Conservation (phyloP, 148 eudicot genomes). For the Fagopyrum esculentum region DNA sequence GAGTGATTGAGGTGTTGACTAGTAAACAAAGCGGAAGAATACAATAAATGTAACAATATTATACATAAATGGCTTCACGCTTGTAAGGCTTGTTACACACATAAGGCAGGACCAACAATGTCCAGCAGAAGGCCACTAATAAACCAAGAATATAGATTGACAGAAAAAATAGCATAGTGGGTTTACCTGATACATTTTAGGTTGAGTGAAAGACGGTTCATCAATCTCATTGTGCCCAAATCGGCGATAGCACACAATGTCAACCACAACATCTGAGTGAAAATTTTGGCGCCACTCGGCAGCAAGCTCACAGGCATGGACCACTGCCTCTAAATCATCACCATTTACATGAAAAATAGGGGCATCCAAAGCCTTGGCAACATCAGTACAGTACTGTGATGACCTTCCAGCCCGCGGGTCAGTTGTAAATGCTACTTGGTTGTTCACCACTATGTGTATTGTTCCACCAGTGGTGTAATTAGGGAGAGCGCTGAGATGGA, state of each 20-base stretch:
- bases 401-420: slow-evolving; percentile 87
- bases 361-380: slow-evolving; percentile 83
- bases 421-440: slow-evolving; percentile 91
- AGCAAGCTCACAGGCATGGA: slow-evolving; percentile 92
- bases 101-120: background rate
- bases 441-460: slow-evolving; percentile 85
- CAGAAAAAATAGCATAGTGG: background rate
- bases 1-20: background rate
- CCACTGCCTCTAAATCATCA: slow-evolving; percentile 92
- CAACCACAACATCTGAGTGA: slow-evolving; percentile 93
- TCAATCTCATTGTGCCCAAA: slow-evolving; percentile 95
- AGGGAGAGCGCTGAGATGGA: slow-evolving; percentile 93
- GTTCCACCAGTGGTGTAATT: slow-evolving; percentile 92
- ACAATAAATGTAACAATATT: background rate
- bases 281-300: slow-evolving; percentile 98
- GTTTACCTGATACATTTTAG: slow-evolving; percentile 78
- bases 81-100: background rate
- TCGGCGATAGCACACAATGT: slow-evolving; percentile 82
- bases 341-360: slow-evolving; percentile 96
- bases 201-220: slow-evolving; percentile 95
- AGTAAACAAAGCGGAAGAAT: background rate
- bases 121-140: background rate
- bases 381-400: slow-evolving; percentile 93
- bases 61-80: background rate
- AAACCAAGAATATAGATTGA: background rate